Evolutionary conservation across 2,329 filamentous ascomycete species (phyloP), one percentile per base, ranked within the genome.

Genomic region (Penicillium sp.): DNA sequence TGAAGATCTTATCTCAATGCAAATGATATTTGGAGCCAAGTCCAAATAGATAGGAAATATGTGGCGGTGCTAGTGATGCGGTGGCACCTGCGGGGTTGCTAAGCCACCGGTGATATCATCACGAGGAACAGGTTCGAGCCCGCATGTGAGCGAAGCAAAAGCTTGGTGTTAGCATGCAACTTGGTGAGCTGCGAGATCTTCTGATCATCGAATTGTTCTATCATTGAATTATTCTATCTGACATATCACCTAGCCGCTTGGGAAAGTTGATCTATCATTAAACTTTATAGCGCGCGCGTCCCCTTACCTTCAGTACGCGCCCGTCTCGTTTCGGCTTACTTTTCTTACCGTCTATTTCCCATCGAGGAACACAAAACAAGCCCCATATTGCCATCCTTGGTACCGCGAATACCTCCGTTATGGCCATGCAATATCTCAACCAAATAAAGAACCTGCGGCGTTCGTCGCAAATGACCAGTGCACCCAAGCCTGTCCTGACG

Each of bases 401-500:
- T 43, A 23, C 13, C 10, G 15, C 27, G 19, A 27, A 10, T n/a
- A 0, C 29, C 27, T 54, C 59, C 57, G 50, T 45, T 59, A 58
- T 59, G 48, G 36, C 52, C 21, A 76, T 78, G 72, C 70, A 79
- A 60, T 78, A 79, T 59, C 70, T 80, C 53, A 78, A 72, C 48
- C 70, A 74, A 59, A 71, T 78, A 46, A 76, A 73, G 53, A 66
- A 70, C 53, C 77, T 74, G 60, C 68, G 69, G 49, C 73, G 68
- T 43, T 67, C 69, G 16, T 71, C 73, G 57, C 64, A 68, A 61
- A 51, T 65, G 52, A 55, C 68, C 53, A 72, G 66, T 48, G 60
- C 70, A 5, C 72, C 72, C 31, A 70, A 68, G 48, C 78, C 65
- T 68, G 79, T 87, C 3, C 69, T 87, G n/a, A 84, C 81, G 19